Base-by-base conservation (phyloP, 1,284 basidiomycete species). In the Malassezia arunalokei region DNA sequence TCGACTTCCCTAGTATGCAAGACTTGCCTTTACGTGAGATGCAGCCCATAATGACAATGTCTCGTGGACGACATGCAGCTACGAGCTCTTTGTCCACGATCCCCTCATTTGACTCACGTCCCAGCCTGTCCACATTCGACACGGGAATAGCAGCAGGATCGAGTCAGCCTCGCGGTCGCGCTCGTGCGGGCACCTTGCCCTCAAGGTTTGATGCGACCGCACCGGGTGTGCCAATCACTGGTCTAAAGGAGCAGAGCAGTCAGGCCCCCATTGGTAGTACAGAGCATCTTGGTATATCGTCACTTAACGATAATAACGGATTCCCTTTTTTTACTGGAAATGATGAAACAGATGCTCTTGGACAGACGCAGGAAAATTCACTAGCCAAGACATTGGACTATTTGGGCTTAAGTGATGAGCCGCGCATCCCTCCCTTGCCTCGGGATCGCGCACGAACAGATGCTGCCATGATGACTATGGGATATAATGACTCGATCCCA, bases 311-410 rank as follows among this genome's bases (percentile, higher is more conserved):
- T n/a, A 24, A 30, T 24, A 24, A 24, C 4, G 33, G 33, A 35
- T 35, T 35, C 33, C 33, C 11, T 15, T 15, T 35, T 11, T 35
- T 35, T 3, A 12, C 33, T 15, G 33, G 15, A 35, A 35, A 2
- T 3, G 20, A 9, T 24, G 39, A n/a, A 3, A 24, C 39, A 17
- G 39, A 40, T 40, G 20, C n/a, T 24, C 39, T 40, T 6, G 39
- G 39, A 12, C 11, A 40, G 12, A 24, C 20, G n/a, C 39, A 40
- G 39, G 39, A n/a, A 24, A 8, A n/a, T 11, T 30, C 49, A 3
- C 8, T 37, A 5, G 43, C 39, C 45, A 48, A 52, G 42, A 68
- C 62, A 46, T 58, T 70, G 27, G 62, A 70, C 44, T 68, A 66
- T 32, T 59, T 70, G 24, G 64, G 66, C 27, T 32, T 70, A 4